These are phyloP conservation scores for Favolaschia claudopus DNA, from an alignment of 768 basidiomycete species.

Conservation along the genomic window DNA sequence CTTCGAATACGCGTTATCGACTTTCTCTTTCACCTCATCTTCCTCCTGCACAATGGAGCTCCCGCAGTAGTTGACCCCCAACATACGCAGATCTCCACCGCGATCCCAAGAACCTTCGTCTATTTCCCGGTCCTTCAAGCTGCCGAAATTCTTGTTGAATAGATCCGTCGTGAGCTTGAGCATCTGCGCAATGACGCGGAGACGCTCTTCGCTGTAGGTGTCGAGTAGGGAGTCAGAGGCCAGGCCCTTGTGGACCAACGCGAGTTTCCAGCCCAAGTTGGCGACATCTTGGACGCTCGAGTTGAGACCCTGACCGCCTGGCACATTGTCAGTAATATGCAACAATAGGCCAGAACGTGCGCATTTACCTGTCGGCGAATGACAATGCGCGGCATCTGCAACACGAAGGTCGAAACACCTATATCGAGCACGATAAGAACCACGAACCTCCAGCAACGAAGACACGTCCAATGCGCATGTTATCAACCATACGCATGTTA, in stretches of 20 bases:
- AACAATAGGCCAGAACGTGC: too few species aligned
- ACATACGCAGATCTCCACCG: background rate
- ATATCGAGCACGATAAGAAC: background rate
- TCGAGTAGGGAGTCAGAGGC: constrained; percentile 25
- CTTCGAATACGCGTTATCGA: background rate
- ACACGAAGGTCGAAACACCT: background rate
- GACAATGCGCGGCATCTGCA: constrained; percentile 9
- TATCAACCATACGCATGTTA: background rate
- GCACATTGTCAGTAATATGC: too few species aligned
- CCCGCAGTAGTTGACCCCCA: constrained; percentile 11
- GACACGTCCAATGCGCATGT: background rate
- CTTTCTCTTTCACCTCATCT: background rate
- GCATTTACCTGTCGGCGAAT: background rate
- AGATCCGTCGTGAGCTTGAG: constrained; percentile 1
- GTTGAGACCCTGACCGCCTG: constrained; percentile 20
- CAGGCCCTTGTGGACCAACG: constrained; percentile 25
- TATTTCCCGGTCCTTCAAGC: background rate
- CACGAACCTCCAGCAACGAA: constrained; percentile 7
- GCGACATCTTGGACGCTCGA: constrained; percentile 17
- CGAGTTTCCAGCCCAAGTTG: constrained; percentile 33
- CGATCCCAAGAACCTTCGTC: too few species aligned
- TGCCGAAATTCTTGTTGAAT: background rate
- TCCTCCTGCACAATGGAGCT: constrained; percentile 3
- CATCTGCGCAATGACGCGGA: constrained; percentile 15
- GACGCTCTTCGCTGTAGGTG: constrained; percentile 31